These are phyloP conservation scores for Xylaria polymorpha DNA, from an alignment of 2,329 filamentous ascomycete species.

Conservation along the genomic window DNA sequence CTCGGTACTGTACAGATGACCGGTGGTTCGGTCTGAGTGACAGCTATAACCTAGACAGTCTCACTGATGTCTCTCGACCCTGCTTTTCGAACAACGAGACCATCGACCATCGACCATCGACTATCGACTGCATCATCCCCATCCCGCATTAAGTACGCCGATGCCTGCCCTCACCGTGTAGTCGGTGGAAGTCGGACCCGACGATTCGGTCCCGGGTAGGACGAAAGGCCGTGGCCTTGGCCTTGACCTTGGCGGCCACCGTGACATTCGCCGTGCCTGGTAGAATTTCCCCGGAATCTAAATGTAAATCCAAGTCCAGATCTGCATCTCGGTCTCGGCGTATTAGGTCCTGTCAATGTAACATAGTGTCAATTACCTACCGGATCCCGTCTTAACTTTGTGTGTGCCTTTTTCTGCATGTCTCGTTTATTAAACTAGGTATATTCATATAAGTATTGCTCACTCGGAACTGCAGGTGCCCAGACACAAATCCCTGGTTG, in stretches of 20 bases:
- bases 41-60: background rate
- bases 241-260: background rate
- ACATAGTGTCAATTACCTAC: background rate
- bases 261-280: background rate
- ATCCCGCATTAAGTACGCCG: background rate
- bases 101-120: background rate
- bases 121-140: background rate
- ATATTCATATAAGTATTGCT: constrained; percentile 31
- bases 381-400: no score
- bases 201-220: background rate
- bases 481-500: constrained; percentile 2
- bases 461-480: constrained; percentile 5
- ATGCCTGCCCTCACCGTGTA: background rate
- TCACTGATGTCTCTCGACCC: background rate
- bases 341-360: background rate
- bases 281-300: background rate
- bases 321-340: background rate
- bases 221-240: background rate
- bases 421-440: constrained; percentile 34
- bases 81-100: background rate
- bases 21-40: no score
- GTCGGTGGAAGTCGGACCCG: constrained; percentile 5
- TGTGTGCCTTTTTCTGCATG: constrained; percentile 33
- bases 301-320: background rate
- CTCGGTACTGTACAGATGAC: background rate